Percentiles rank a stretch among this genome's conserved stretches.
Conservation (phyloP, 768 basidiomycete genomes). For the Lactarius tabidus region DNA sequence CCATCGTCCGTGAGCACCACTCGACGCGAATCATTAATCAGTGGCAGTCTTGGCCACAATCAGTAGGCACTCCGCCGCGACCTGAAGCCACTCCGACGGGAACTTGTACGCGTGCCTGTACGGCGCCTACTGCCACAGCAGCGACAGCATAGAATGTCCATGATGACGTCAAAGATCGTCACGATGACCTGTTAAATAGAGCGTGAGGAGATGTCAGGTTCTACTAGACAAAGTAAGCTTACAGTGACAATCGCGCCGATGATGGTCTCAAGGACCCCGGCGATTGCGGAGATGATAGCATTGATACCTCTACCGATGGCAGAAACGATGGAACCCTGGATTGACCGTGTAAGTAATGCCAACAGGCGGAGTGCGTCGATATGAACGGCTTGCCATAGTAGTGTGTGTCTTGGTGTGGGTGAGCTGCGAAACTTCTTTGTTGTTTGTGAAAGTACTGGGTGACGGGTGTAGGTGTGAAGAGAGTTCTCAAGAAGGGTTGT, state of each 20-base stretch:
- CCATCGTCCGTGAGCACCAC: not conserved
- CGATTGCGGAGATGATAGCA: constrained; percentile 57
- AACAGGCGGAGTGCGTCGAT: not conserved
- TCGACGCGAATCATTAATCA: not conserved
- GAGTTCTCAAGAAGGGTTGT: no score
- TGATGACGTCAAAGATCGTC: constrained; percentile 58
- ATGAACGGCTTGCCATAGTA: not conserved
- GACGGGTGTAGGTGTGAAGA: no score
- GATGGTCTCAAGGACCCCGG: constrained; percentile 55
- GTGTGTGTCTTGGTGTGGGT: no score
- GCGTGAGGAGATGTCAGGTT: not conserved
- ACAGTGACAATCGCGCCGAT: constrained; percentile 57
- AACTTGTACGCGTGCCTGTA: not conserved
- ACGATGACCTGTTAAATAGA: constrained; percentile 47
- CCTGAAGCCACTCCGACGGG: not conserved
- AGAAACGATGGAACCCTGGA: constrained; percentile 60
- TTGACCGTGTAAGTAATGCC: not conserved
- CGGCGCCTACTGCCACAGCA: constrained; percentile 33
- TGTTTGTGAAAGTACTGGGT: no score
- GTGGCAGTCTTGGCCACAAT: not conserved
- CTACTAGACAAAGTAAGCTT: constrained; percentile 22
- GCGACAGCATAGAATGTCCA: constrained; percentile 44
- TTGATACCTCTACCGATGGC: constrained; percentile 60
- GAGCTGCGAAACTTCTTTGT: no score
- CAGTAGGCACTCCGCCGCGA: not conserved